phyloP scores from a whole-genome alignment of 2,329 filamentous ascomycete genomes.

The Tolypocladium capitatum region DNA sequence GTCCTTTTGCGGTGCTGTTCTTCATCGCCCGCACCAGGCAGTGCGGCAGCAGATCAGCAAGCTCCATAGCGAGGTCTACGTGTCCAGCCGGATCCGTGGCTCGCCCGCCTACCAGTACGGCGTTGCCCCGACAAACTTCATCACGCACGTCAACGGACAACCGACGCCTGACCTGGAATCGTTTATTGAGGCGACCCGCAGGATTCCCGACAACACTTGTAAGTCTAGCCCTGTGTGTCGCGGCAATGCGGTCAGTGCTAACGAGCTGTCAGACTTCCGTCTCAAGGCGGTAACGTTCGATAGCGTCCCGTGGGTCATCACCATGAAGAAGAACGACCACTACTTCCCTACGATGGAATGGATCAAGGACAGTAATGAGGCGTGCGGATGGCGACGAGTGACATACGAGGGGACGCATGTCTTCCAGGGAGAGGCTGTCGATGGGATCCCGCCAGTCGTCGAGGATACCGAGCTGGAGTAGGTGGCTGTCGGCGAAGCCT shows the following conservation, averaged over 20 bases:
- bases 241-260: not conserved
- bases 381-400: constrained; percentile 49
- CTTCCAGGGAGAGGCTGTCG: constrained; percentile 39
- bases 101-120: constrained; percentile 83
- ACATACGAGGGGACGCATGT: constrained; percentile 45
- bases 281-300: constrained; percentile 97
- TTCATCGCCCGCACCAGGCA: constrained; percentile 89
- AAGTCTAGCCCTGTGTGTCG: constrained; percentile 17
- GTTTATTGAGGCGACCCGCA: constrained; percentile 69
- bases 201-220: constrained; percentile 92
- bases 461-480: constrained; percentile 32
- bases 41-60: constrained; percentile 96
- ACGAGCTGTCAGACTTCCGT: constrained; percentile 58
- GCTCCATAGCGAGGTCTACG: constrained; percentile 91
- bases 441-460: constrained; percentile 29
- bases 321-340: constrained; percentile 99
- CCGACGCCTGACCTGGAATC: constrained; percentile 68
- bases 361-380: constrained; percentile 47
- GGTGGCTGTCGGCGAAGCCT: constrained; percentile 7
- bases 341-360: constrained; percentile 68
- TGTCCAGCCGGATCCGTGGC: constrained; percentile 72
- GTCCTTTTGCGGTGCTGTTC: constrained; percentile 85
- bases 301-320: constrained; percentile 97
- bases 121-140: constrained; percentile 90
- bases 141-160: constrained; percentile 87